Percentiles rank a stretch among this genome's conserved stretches.
phyloP scores from a whole-genome alignment of 805 yeast species.

The Nakazawaea wickerhamii region DNA sequence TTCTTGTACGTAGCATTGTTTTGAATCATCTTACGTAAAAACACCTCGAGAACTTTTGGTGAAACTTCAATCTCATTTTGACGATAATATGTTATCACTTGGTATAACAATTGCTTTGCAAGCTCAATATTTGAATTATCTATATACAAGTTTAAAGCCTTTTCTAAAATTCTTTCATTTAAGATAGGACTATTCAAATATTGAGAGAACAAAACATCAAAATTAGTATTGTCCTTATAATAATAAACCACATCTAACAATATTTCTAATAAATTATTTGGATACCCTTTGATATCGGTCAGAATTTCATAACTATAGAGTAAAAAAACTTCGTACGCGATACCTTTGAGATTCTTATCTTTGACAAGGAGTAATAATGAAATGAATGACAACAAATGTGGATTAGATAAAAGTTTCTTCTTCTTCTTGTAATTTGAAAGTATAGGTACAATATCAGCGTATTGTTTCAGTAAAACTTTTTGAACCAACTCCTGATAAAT shows the following conservation, averaged over 20 bases:
- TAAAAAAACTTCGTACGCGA: conserved; percentile 10
- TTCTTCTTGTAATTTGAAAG: conserved; percentile 2
- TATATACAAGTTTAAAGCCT: conserved; percentile 7
- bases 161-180: not conserved
- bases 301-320: conserved; percentile 9
- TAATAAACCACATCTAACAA: conserved; percentile 9
- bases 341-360: not conserved
- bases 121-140: conserved; percentile 9
- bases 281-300: conserved; percentile 9
- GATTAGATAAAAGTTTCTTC: conserved; percentile 6
- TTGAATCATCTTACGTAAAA: not conserved
- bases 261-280: conserved; percentile 9
- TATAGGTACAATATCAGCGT: not conserved
- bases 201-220: conserved; percentile 9
- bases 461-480: not conserved
- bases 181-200: conserved; percentile 6
- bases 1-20: conserved; percentile 1
- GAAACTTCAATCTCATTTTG: conserved; percentile 1
- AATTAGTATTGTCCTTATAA: conserved; percentile 6
- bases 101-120: conserved; percentile 13
- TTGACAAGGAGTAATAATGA: conserved; percentile 7
- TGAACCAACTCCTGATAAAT: not conserved
- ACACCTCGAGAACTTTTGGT: not conserved
- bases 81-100: conserved; percentile 5
- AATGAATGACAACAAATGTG: conserved; percentile 11